These are phyloP conservation scores for Metarhizium brunneum DNA, from an alignment of 2,329 filamentous ascomycete species.

Conservation along the genomic window DNA sequence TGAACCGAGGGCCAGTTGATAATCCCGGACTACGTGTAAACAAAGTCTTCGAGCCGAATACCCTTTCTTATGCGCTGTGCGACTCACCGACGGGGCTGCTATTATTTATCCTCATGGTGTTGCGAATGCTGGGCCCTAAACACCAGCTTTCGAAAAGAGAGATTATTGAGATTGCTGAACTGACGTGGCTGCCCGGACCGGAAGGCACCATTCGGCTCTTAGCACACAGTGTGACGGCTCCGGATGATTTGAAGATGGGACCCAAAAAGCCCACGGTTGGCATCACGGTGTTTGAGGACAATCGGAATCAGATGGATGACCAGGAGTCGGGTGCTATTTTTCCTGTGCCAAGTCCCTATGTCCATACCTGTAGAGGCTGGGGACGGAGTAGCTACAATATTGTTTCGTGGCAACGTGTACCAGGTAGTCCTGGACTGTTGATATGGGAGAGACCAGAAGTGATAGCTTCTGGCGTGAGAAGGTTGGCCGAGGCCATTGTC, in stretches of 20 bases:
- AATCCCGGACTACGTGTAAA: slow-evolving; percentile 16
- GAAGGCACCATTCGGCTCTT: slow-evolving; percentile 51
- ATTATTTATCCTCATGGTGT: slow-evolving; percentile 40
- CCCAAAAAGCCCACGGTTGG: slow-evolving; percentile 28
- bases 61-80: slow-evolving; percentile 49
- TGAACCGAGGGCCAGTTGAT: slow-evolving; percentile 7
- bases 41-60: slow-evolving; percentile 38
- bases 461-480: slow-evolving; percentile 31
- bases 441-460: slow-evolving; percentile 39
- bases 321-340: slow-evolving; percentile 5
- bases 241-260: slow-evolving; percentile 15
- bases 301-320: slow-evolving; percentile 11
- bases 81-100: slow-evolving; percentile 52
- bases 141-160: slow-evolving; percentile 38
- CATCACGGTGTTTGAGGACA: slow-evolving; percentile 37
- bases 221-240: slow-evolving; percentile 31
- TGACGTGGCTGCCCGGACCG: slow-evolving; percentile 59
- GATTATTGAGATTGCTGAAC: slow-evolving; percentile 49
- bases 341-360: slow-evolving; percentile 14
- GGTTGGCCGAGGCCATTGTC: slow-evolving; percentile 30
- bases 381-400: slow-evolving; percentile 34
- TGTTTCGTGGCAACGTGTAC: slow-evolving; percentile 28
- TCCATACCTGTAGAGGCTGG: slow-evolving; percentile 41
- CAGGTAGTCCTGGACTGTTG: slow-evolving; percentile 33
- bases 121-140: slow-evolving; percentile 31